Percentiles rank a stretch among this genome's conserved stretches.
These are phyloP conservation scores for Cylindricascospora bacillispora DNA, from an alignment of 1,139 yeast genomes.

Conservation along the genomic window DNA sequence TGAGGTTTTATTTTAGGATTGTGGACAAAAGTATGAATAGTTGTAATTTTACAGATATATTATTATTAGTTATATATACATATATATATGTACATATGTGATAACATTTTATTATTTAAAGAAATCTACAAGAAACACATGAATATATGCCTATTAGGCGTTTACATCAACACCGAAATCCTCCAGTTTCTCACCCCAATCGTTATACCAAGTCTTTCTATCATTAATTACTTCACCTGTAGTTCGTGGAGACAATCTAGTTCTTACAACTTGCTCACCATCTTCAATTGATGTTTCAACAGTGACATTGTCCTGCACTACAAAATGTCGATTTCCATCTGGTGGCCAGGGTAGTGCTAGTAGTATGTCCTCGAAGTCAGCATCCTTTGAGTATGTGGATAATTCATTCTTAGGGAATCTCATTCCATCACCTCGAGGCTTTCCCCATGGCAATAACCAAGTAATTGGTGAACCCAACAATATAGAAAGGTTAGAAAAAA, in stretches of 20 bases:
- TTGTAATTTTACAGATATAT: not conserved
- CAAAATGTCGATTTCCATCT: constrained; percentile 41
- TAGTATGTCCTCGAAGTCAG: constrained; percentile 44
- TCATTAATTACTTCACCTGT: constrained; percentile 19
- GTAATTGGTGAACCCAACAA: constrained; percentile 45
- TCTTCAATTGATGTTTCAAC: constrained; percentile 12
- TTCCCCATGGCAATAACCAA: constrained; percentile 66
- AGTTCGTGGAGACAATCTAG: constrained; percentile 9
- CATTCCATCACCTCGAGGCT: constrained; percentile 42
- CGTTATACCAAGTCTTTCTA: constrained; percentile 57
- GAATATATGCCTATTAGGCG: no score
- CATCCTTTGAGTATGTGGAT: constrained; percentile 22
- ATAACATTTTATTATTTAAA: no score
- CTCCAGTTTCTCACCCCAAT: constrained; percentile 64
- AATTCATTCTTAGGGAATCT: constrained; percentile 41
- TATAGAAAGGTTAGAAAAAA: constrained; percentile 38
- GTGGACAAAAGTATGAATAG: not conserved
- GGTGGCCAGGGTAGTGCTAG: constrained; percentile 75
- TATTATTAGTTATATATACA: no score
- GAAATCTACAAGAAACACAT: no score
- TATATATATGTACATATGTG: no score
- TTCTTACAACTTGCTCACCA: constrained; percentile 24
- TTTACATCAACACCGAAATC: constrained; percentile 86
- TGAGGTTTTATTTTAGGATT: not conserved
- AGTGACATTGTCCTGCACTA: constrained; percentile 2